Base-by-base conservation (phyloP, 2,329 filamentous ascomycete genomes). In the Corynespora cassiicola region DNA sequence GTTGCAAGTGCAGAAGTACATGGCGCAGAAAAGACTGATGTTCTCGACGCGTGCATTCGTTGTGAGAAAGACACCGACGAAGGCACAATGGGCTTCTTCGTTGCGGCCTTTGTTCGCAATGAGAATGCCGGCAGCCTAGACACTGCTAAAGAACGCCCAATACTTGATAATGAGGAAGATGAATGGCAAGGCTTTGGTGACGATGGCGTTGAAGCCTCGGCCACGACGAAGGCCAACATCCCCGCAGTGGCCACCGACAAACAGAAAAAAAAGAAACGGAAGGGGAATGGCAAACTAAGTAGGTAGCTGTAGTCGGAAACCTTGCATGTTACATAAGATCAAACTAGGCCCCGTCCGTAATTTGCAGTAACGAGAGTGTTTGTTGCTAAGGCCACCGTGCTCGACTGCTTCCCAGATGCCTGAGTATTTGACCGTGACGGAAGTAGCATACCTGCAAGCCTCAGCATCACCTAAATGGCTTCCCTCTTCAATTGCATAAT, bases 81-180 rank as follows among this genome's bases (percentile, higher is more conserved):
- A 47, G 90, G 90, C 0, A 88, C 91, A 1, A 96, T 96, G 81
- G 92, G 94, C 0, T 97, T 99, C 69, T 99, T 99, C 56, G 88
- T 96, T 14, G 90, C 84, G n/a, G 89, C 80, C 0, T 96, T 99
- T 68, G 79, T 89, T 3, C 76, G 88, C 36, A 80, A 86, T 27
- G 45, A 36, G 3, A 44, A 26, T 14, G 25, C 19, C 24, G 36
- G 17, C 12, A 24, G 39, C 10, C 39, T 36, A 15, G 31, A 28
- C 25, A 12, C 12, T 12, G 36, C 39, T 16, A 26, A 22, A 2
- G 25, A 19, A 2, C 22, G 42, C 14, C 31, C 30, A 2, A 31
- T 37, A n/a, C 39, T 15, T 16, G 38, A 18, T 6, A 50, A 37
- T 7, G 56, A 64, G 1, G 64, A 61, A 1, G 70, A 72, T 1